A percentile compares a stretch with the other conserved stretches of the same genome.
These are phyloP conservation scores for Yamadazyma phyllophila DNA, from an alignment of 805 yeast species.

Conservation along the genomic window DNA sequence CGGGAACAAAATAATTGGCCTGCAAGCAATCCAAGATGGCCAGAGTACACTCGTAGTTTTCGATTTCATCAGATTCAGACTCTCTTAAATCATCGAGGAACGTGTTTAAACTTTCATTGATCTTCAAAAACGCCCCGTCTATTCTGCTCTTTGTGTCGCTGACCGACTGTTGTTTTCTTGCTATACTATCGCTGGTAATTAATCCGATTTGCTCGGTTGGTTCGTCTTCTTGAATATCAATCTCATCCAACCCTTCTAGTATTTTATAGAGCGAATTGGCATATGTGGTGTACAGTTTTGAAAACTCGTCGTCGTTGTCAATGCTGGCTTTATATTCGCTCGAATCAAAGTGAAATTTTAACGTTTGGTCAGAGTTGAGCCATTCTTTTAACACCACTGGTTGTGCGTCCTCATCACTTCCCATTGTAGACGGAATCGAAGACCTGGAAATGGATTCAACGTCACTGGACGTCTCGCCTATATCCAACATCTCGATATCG, in stretches of 20 bases:
- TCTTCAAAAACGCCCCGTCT: constrained; percentile 24
- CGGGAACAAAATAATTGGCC: constrained; percentile 45
- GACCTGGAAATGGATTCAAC: constrained; percentile 25
- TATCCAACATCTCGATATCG: constrained; percentile 45
- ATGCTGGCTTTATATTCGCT: constrained; percentile 39
- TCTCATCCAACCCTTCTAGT: constrained; percentile 38
- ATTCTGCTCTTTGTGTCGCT: constrained; percentile 5
- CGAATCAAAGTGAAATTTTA: constrained; percentile 41
- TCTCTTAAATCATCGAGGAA: constrained; percentile 22
- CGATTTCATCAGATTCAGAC: constrained; percentile 25
- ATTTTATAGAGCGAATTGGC: constrained; percentile 50
- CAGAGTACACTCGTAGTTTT: constrained; percentile 39
- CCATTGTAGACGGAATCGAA: constrained; percentile 12
- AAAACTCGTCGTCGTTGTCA: constrained; percentile 36
- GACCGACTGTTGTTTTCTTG: neutral
- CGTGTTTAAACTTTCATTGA: constrained; percentile 27
- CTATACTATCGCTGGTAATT: constrained; percentile 18
- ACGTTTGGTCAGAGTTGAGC: constrained; percentile 37
- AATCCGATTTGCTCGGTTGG: constrained; percentile 31
- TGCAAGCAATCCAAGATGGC: constrained; percentile 58
- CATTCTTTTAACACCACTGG: constrained; percentile 46
- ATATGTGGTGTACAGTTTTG: constrained; percentile 44
- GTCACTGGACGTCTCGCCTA: constrained; percentile 34
- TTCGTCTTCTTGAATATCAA: constrained; percentile 18
- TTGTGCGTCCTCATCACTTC: constrained; percentile 11